Evolutionary conservation across 2,329 filamentous ascomycete genomes (phyloP).

Genomic region (Diaporthe sp.): DNA sequence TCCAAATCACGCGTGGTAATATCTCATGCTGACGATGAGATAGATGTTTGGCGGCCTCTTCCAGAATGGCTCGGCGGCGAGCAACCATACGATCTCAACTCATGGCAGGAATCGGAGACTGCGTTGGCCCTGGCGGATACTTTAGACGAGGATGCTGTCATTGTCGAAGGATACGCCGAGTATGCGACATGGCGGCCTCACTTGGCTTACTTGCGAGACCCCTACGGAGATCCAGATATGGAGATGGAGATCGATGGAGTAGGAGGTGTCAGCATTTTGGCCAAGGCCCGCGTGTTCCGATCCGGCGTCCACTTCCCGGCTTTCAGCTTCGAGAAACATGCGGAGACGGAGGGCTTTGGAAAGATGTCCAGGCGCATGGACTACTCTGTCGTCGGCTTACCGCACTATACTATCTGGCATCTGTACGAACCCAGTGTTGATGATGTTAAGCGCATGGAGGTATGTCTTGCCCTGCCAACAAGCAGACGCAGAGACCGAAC

Average conservation of each 20-base stretch:
- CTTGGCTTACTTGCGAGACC: constrained; percentile 94
- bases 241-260: constrained; percentile 99
- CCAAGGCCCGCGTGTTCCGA: constrained; percentile 95
- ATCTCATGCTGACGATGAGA: constrained; percentile 26
- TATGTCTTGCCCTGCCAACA: constrained; percentile 50
- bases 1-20: neutral
- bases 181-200: constrained; percentile 99
- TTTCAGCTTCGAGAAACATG: constrained; percentile 98
- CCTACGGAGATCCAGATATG: constrained; percentile 98
- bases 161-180: constrained; percentile 98
- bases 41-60: constrained; percentile 97
- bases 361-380: constrained; percentile 99
- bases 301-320: constrained; percentile 97
- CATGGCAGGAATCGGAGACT: constrained; percentile 99
- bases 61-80: constrained; percentile 99
- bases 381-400: constrained; percentile 93
- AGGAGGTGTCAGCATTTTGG: constrained; percentile 95
- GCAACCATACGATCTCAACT: constrained; percentile 98
- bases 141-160: constrained; percentile 96
- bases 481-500: neutral
- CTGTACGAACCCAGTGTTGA: constrained; percentile 99
- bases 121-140: constrained; percentile 93
- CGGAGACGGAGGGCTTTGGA: constrained; percentile 97
- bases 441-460: constrained; percentile 96
- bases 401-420: constrained; percentile 99